These are phyloP conservation scores for Asparagopsis taxiformis DNA, from an alignment of 31 red algal species.

Conservation along the genomic window DNA sequence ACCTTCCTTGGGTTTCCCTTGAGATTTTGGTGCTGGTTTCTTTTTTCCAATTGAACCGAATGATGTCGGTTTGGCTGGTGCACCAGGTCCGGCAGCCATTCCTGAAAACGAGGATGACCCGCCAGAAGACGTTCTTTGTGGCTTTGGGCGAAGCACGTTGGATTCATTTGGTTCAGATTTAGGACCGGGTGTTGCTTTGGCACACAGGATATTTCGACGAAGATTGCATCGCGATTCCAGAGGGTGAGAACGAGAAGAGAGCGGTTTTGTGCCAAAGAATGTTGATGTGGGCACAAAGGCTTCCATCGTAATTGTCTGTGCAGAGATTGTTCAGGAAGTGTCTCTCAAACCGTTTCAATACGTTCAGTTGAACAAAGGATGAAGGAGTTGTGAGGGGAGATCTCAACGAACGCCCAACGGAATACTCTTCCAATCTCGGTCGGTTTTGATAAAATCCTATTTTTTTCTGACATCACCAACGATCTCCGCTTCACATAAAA, in stretches of 20 bases:
- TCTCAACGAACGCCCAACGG: no score
- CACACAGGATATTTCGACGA: background rate
- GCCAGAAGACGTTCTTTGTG: background rate
- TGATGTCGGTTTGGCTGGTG: slow-evolving; percentile 7
- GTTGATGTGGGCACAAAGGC: slow-evolving; percentile 12
- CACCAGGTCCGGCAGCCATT: slow-evolving; percentile 41
- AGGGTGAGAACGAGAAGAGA: background rate
- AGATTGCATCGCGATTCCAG: background rate
- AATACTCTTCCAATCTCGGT: no score
- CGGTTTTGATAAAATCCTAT: no score
- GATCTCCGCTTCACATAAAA: no score
- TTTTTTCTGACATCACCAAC: no score
- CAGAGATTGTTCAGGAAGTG: no score
- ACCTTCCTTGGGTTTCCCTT: no score
- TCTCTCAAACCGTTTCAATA: no score
- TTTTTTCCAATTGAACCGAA: slow-evolving; percentile 8
- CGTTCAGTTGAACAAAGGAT: no score
- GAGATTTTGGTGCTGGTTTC: no score
- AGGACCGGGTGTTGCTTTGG: background rate
- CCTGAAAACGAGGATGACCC: slow-evolving; percentile 16
- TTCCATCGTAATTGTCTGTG: no score
- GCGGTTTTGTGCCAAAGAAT: background rate
- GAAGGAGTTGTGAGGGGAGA: no score
- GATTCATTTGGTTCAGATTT: background rate
- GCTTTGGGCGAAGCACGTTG: background rate